Conservation (phyloP, 2,329 filamentous ascomycete genomes). For the Fusarium foetens region DNA sequence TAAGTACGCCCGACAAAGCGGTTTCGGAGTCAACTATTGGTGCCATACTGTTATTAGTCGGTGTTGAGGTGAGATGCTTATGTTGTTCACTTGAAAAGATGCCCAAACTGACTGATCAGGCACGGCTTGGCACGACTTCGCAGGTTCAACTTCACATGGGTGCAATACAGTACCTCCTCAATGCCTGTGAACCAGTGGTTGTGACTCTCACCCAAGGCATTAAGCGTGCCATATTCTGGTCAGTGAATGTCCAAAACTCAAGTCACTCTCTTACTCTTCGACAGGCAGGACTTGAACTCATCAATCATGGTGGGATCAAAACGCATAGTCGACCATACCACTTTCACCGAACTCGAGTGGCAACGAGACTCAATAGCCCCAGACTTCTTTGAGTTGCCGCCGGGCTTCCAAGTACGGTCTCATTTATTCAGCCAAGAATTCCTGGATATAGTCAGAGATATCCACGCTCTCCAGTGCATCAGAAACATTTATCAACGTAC, state of each 20-base stretch:
- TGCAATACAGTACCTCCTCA: conserved; percentile 51
- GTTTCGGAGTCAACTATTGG: conserved; percentile 53
- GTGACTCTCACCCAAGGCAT: conserved; percentile 51
- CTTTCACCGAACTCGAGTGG: conserved; percentile 55
- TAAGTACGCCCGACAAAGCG: conserved; percentile 43
- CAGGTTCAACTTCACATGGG: conserved; percentile 57
- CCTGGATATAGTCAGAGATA: conserved; percentile 51
- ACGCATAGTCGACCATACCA: conserved; percentile 54
- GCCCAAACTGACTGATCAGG: conserved; percentile 38
- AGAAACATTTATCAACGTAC: conserved; percentile 43
- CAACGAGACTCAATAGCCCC: conserved; percentile 47
- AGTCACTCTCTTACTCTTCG: background rate
- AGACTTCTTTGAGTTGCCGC: conserved; percentile 46
- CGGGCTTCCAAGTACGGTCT: conserved; percentile 46
- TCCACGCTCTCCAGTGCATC: conserved; percentile 53
- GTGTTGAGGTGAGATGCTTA: conserved; percentile 51
- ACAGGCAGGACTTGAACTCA: conserved; percentile 57
- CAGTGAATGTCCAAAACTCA: no score
- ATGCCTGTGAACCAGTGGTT: conserved; percentile 44
- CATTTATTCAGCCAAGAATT: conserved; percentile 47
- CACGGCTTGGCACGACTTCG: conserved; percentile 48
- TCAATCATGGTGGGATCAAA: conserved; percentile 52
- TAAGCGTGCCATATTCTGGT: conserved; percentile 58
- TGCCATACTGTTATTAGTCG: conserved; percentile 55
- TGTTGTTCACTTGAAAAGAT: no score